These are phyloP conservation scores for Suhomyces kilbournensis DNA, from an alignment of 805 yeast genomes.

Conservation along the genomic window DNA sequence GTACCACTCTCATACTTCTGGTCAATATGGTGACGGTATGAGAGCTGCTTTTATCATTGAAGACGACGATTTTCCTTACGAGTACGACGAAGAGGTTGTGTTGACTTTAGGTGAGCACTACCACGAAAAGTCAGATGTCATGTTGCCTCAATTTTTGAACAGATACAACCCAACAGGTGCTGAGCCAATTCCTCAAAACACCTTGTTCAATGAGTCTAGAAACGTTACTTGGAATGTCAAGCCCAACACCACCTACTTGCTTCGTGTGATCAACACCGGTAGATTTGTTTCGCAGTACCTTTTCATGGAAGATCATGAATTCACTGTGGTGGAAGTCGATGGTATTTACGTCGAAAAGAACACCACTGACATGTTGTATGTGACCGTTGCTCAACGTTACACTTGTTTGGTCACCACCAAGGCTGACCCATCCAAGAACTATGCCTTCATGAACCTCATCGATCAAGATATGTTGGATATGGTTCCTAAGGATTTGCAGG, in stretches of 20 bases:
- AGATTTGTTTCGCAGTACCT: conserved; percentile 89
- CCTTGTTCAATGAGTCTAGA: conserved; percentile 78
- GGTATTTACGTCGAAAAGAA: conserved; percentile 82
- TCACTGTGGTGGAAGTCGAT: conserved; percentile 88
- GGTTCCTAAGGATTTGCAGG: conserved; percentile 58
- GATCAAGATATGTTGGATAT: conserved; percentile 83
- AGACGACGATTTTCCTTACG: conserved; percentile 64
- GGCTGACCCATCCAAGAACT: conserved; percentile 58
- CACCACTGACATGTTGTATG: conserved; percentile 66
- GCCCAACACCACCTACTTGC: conserved; percentile 80
- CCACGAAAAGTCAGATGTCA: conserved; percentile 55
- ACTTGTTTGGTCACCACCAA: conserved; percentile 76
- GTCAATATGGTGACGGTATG: conserved; percentile 94
- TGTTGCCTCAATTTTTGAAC: conserved; percentile 58
- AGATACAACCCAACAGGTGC: conserved; percentile 94
- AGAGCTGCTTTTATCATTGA: conserved; percentile 76
- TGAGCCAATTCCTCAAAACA: conserved; percentile 87
- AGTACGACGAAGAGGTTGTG: conserved; percentile 76
- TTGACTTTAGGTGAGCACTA: conserved; percentile 85
- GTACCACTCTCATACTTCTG: conserved; percentile 93
- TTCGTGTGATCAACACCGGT: conserved; percentile 82
- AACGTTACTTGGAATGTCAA: conserved; percentile 74
- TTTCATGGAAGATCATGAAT: conserved; percentile 82
- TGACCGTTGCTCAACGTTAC: conserved; percentile 92
- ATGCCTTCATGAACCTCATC: conserved; percentile 75